Percentiles rank a stretch among this genome's conserved stretches.
Evolutionary conservation across 148 eudicot species (phyloP).

Genomic region (Camellia granthamiana): DNA sequence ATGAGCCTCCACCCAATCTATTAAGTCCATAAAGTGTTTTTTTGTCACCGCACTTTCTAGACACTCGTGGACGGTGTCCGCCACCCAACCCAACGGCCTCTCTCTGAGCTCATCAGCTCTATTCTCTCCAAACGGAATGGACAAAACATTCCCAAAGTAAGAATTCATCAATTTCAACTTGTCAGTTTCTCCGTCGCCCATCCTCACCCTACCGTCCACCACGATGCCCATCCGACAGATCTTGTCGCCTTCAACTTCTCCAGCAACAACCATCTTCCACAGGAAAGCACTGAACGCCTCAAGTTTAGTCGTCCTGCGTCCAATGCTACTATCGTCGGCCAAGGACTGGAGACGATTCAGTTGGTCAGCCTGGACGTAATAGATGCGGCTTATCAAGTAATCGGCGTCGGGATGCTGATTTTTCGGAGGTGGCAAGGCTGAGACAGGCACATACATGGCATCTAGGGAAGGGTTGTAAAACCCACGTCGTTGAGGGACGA

Average conservation of each 20-base stretch:
- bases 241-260: neutral
- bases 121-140: slow-evolving; percentile 51
- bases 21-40: slow-evolving; percentile 54
- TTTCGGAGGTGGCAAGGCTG: too few species aligned
- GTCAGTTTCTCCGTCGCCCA: slow-evolving; percentile 12
- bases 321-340: slow-evolving; percentile 3
- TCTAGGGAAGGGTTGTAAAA: neutral
- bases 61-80: slow-evolving; percentile 29
- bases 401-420: too few species aligned
- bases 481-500: slow-evolving; percentile 41
- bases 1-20: slow-evolving; percentile 62
- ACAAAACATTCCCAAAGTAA: slow-evolving; percentile 64
- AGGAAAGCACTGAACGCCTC: slow-evolving; percentile 53
- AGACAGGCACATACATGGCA: too few species aligned
- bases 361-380: slow-evolving; percentile 2
- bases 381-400: too few species aligned
- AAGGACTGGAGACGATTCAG: slow-evolving; percentile 31
- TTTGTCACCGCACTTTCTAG: slow-evolving; percentile 12
- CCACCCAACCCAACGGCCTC: slow-evolving; percentile 30
- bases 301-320: slow-evolving; percentile 30
- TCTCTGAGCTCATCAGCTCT: slow-evolving; percentile 27
- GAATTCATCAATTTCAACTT: slow-evolving; percentile 15
- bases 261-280: slow-evolving; percentile 48
- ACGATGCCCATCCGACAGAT: too few species aligned
- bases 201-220: too few species aligned